These are phyloP conservation scores for Cicer cuneatum DNA, from an alignment of 306 rosid species.

Conservation along the genomic window DNA sequence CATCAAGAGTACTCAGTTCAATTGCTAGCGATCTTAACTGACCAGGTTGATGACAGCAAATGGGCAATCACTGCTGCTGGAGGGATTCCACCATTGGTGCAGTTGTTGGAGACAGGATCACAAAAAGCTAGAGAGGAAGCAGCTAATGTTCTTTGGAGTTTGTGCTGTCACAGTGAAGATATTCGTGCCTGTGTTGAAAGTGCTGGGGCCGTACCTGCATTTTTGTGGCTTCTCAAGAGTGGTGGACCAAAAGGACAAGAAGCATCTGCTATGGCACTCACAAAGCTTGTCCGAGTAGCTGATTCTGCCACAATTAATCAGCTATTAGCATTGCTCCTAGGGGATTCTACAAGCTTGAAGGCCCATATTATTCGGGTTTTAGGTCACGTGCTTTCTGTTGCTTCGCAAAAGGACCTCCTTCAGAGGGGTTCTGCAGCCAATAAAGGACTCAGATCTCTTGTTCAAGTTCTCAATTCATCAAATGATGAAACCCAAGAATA, in stretches of 20 bases:
- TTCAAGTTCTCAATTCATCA: slow-evolving; percentile 81
- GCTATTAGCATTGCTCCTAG: slow-evolving; percentile 83
- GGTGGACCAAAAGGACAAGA: slow-evolving; percentile 88
- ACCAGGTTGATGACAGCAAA: slow-evolving; percentile 94
- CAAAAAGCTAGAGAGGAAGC: slow-evolving; percentile 95
- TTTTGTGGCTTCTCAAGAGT: slow-evolving; percentile 89
- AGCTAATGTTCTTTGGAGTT: slow-evolving; percentile 88
- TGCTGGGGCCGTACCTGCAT: slow-evolving; percentile 67
- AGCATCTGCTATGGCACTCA: slow-evolving; percentile 91
- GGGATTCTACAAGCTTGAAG: slow-evolving; percentile 80
- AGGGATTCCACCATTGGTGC: slow-evolving; percentile 95
- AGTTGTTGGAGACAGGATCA: slow-evolving; percentile 89
- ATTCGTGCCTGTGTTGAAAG: slow-evolving; percentile 73
- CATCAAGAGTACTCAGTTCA: slow-evolving; percentile 96
- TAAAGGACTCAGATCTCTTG: slow-evolving; percentile 83
- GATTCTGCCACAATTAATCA: slow-evolving; percentile 93
- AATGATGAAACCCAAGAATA: slow-evolving; percentile 84
- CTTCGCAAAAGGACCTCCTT: slow-evolving; percentile 74
- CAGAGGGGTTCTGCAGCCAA: slow-evolving; percentile 81
- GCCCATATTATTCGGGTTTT: slow-evolving; percentile 76
- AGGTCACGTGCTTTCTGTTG: slow-evolving; percentile 87
- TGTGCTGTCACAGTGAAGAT: slow-evolving; percentile 97
- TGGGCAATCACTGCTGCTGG: slow-evolving; percentile 99
- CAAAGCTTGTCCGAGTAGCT: slow-evolving; percentile 80
- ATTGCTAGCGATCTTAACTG: slow-evolving; percentile 79